These are phyloP conservation scores for Jamesozyma piceae DNA, from an alignment of 805 yeast genomes.

Conservation along the genomic window DNA sequence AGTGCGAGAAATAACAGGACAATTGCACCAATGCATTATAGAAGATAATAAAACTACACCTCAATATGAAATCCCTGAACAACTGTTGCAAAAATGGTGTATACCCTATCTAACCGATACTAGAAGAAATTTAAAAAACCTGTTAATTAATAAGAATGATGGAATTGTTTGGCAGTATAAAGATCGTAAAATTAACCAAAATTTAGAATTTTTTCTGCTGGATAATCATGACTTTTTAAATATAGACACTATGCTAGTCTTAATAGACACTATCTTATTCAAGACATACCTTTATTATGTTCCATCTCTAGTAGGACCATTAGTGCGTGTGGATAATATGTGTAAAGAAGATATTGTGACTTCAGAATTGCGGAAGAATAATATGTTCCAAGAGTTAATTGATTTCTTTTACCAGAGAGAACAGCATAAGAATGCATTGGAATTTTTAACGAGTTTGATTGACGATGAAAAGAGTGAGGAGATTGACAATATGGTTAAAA, in stretches of 20 bases:
- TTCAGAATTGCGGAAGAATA: conserved; percentile 37
- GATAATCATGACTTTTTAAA: conserved; percentile 27
- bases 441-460: conserved; percentile 37
- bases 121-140: conserved; percentile 35
- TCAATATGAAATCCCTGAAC: conserved; percentile 8
- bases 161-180: conserved; percentile 17
- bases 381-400: conserved; percentile 56
- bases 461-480: neutral
- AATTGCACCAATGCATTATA: conserved; percentile 10
- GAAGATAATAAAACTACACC: neutral
- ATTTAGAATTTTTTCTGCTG: conserved; percentile 23
- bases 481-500: conserved; percentile 11
- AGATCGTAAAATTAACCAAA: conserved; percentile 15
- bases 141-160: conserved; percentile 7
- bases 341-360: conserved; percentile 63
- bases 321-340: conserved; percentile 63
- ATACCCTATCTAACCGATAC: conserved; percentile 40
- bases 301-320: conserved; percentile 71
- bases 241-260: conserved; percentile 32
- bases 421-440: conserved; percentile 58
- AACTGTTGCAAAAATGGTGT: conserved; percentile 26
- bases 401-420: conserved; percentile 65
- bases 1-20: conserved; percentile 9
- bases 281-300: conserved; percentile 60
- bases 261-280: conserved; percentile 73